Evolutionary conservation across 2,329 filamentous ascomycete genomes (phyloP), one percentile per base, ranked within the genome.

Genomic region (Scortechinia acanthostroma): DNA sequence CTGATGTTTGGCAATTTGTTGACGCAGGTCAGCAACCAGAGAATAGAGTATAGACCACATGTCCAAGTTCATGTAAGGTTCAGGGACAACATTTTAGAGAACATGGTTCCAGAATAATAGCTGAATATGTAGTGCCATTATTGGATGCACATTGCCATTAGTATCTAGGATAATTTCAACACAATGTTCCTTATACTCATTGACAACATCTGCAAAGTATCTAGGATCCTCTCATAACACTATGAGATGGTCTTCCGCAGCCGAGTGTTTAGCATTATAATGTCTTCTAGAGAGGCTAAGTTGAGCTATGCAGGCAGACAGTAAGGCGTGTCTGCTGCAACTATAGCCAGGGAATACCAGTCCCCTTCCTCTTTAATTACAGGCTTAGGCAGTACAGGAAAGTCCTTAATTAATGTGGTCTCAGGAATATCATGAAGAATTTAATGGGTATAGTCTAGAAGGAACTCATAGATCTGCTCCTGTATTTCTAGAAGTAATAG

Each of bases 181-280:
- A 0, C 66, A 59, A 51, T 80, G 76, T 13, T 77, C 71, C 19
- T 59, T 62, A 21, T 53, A 51, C 1, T 75, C 69, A 5, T 53
- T 49, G 1, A 77, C 37, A 1, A 57, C 45, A 2, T 73, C 61
- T 3, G 63, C 56, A 49, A 81, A 82, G 56, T 80, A 81, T 1
- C 58, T 58, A 0, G 77, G 77, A 52, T 83, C 79, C 51, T 83
- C 77, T 4, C 77, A 66, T 2, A 83, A 58, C 0, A 65, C 52
- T 68, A 68, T 76, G 0, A 80, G 37, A 50, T 80, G 73, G 54
- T 82, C 76, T 45, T 76, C 68, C 1, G 68, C 66, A 3, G 63
- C 62, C 0, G 60, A 52, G 0, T 51, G 51, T 48, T 62, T 67
- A 0, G 71, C 70, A 2, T 53, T 54, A 1, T 57, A 3, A 81